Evolutionary conservation across 192 early-diverging fungal species (phyloP).

Genomic region (Coemansia pectinata): DNA sequence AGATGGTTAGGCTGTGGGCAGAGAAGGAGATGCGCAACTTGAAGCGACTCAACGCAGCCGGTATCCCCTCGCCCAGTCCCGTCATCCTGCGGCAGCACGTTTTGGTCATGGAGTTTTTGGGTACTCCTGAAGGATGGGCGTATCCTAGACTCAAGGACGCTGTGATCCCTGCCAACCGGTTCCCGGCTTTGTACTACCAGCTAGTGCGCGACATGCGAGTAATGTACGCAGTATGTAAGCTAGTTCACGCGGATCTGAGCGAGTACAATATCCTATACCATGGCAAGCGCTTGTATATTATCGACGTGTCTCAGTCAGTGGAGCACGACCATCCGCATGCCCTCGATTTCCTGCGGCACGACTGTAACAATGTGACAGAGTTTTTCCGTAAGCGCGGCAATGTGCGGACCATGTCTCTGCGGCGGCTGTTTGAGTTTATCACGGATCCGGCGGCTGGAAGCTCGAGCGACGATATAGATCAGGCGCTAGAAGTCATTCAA

Average conservation of each 20-base stretch:
- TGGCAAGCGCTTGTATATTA: constrained; percentile 79
- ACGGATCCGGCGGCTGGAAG: constrained; percentile 62
- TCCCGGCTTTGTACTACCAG: constrained; percentile 78
- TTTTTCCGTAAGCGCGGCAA: constrained; percentile 80
- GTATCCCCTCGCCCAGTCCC: constrained; percentile 89
- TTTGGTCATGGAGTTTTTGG: constrained; percentile 92
- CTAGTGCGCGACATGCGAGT: constrained; percentile 84
- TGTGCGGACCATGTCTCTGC: constrained; percentile 72
- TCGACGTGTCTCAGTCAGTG: constrained; percentile 98
- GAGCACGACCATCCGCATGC: constrained; percentile 98
- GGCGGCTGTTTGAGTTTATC: constrained; percentile 89
- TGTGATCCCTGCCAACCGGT: constrained; percentile 68
- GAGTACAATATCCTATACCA: constrained; percentile 98
- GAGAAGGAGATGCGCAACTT: constrained; percentile 99
- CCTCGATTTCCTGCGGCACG: constrained; percentile 93
- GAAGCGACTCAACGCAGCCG: constrained; percentile 81
- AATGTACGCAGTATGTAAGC: constrained; percentile 87
- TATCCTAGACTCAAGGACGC: constrained; percentile 96
- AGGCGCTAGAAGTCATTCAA: constrained; percentile 67
- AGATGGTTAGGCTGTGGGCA: constrained; percentile 99
- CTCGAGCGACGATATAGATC: constrained; percentile 66
- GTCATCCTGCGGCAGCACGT: constrained; percentile 89
- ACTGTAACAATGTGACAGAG: constrained; percentile 90
- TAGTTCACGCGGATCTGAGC: constrained; percentile 98
- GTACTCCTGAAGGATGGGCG: constrained; percentile 89